phyloP scores from a whole-genome alignment of 345 rosid genomes.

The Angophora floribunda region DNA sequence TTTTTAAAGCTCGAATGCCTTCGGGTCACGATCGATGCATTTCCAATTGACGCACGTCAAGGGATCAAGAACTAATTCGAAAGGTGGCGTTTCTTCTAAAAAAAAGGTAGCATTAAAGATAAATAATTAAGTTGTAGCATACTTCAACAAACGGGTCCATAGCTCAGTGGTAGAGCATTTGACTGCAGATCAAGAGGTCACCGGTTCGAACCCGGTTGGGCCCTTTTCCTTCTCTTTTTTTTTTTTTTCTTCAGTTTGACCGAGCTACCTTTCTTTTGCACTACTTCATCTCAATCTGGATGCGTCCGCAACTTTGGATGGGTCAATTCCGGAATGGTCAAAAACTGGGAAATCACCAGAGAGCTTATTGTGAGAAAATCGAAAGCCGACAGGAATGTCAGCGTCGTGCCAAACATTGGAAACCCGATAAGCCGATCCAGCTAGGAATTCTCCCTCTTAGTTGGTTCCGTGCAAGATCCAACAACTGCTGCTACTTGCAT shows the following conservation, averaged over 20 bases:
- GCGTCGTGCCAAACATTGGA: background rate
- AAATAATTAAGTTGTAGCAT: accelerated
- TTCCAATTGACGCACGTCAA: background rate
- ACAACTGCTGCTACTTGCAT: too few species aligned
- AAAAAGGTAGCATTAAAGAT: too few species aligned
- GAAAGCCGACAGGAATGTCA: too few species aligned
- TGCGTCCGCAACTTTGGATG: background rate
- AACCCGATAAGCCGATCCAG: too few species aligned
- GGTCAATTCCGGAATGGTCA: background rate
- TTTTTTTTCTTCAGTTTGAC: background rate
- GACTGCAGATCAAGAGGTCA: conserved; percentile 82
- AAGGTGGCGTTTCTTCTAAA: too few species aligned
- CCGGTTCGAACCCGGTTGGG: conserved; percentile 31
- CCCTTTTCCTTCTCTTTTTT: background rate
- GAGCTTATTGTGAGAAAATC: too few species aligned
- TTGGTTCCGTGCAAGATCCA: too few species aligned
- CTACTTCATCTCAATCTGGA: background rate
- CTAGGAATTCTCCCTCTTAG: too few species aligned
- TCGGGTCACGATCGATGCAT: background rate
- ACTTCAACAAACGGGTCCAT: conserved; percentile 18
- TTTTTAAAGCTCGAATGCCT: background rate
- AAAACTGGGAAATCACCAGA: too few species aligned
- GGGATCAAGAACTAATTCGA: background rate
- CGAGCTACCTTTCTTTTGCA: background rate
- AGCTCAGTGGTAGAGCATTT: conserved; percentile 91